Conservation (phyloP, 2,329 filamentous ascomycete genomes). For the Nigrospora sphaerica region DNA sequence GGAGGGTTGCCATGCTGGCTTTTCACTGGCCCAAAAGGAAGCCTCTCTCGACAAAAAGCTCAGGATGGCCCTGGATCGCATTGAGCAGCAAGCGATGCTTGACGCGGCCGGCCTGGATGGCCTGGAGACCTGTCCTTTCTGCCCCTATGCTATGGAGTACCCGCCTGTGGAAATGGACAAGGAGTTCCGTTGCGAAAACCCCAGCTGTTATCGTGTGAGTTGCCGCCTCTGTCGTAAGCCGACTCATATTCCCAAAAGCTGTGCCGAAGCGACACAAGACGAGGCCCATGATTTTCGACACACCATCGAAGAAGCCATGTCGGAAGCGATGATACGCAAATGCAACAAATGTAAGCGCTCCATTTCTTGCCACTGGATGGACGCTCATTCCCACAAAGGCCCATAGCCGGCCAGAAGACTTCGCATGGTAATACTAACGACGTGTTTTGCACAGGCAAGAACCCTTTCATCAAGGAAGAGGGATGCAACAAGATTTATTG, state of each 20-base stretch:
- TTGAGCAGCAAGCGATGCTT: slow-evolving; percentile 65
- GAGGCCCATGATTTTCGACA: slow-evolving; percentile 55
- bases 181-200: slow-evolving; percentile 66
- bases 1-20: slow-evolving; percentile 57
- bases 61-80: slow-evolving; percentile 55
- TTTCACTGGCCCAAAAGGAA: slow-evolving; percentile 46
- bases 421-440: neutral
- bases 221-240: slow-evolving; percentile 62
- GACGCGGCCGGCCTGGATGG: slow-evolving; percentile 64
- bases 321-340: slow-evolving; percentile 64
- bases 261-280: slow-evolving; percentile 57
- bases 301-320: slow-evolving; percentile 78
- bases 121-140: slow-evolving; percentile 73
- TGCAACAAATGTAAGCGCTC: slow-evolving; percentile 56
- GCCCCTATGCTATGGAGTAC: slow-evolving; percentile 70
- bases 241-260: slow-evolving; percentile 67
- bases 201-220: slow-evolving; percentile 55
- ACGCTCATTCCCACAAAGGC: neutral
- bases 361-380: neutral
- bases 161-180: slow-evolving; percentile 59
- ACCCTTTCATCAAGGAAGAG: slow-evolving; percentile 69
- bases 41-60: slow-evolving; percentile 52
- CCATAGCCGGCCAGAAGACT: too few species aligned
- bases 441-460: slow-evolving; percentile 37
- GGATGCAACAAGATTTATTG: slow-evolving; percentile 86